Evolutionary conservation across 305 asterid genomes (phyloP).

Genomic region (Coffea humblotiana): DNA sequence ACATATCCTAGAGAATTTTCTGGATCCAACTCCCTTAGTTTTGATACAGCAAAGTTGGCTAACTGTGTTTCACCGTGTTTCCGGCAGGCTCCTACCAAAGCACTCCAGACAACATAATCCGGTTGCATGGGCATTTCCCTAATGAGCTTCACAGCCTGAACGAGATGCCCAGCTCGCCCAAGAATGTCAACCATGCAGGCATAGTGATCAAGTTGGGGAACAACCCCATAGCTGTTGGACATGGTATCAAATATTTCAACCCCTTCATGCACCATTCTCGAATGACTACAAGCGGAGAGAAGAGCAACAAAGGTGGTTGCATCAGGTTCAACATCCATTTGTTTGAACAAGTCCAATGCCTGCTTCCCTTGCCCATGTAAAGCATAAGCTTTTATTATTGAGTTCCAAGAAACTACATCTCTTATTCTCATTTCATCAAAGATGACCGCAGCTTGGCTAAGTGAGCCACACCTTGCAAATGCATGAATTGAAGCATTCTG

Average conservation of each 20-base stretch:
- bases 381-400: slow-evolving; percentile 75
- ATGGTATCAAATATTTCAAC: slow-evolving; percentile 45
- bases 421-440: slow-evolving; percentile 59
- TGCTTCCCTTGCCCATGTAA: slow-evolving; percentile 62
- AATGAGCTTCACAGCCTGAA: slow-evolving; percentile 60
- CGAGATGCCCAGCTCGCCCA: slow-evolving; percentile 66
- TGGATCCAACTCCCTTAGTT: slow-evolving; percentile 67
- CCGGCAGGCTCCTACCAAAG: slow-evolving; percentile 77
- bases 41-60: slow-evolving; percentile 62
- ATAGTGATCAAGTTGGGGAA: slow-evolving; percentile 84
- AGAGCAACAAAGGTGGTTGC: slow-evolving; percentile 72
- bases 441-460: slow-evolving; percentile 44
- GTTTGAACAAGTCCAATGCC: slow-evolving; percentile 45
- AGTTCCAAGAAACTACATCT: slow-evolving; percentile 82
- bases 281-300: slow-evolving; percentile 87
- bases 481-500: slow-evolving; percentile 72
- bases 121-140: slow-evolving; percentile 58
- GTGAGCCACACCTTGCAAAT: slow-evolving; percentile 68
- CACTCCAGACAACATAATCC: slow-evolving; percentile 78
- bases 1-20: slow-evolving; percentile 73
- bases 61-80: slow-evolving; percentile 64
- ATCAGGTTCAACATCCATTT: slow-evolving; percentile 58
- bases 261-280: slow-evolving; percentile 86
- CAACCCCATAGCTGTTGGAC: slow-evolving; percentile 51
- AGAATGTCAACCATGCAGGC: slow-evolving; percentile 81